phyloP scores from a whole-genome alignment of 148 eudicot species.

The Nepenthes gracilis region DNA sequence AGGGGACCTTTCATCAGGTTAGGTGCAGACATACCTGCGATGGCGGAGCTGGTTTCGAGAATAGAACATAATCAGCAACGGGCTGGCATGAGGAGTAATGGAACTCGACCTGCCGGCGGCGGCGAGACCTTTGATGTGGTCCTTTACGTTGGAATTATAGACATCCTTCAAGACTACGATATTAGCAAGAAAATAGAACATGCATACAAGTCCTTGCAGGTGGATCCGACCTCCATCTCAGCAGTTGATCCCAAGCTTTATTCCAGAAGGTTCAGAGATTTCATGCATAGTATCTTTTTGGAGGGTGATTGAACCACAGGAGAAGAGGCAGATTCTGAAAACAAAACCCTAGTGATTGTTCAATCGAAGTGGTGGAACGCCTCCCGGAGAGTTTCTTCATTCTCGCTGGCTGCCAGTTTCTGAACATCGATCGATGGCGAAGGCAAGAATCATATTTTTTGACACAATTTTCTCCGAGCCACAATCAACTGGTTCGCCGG shows the following conservation, averaged over 20 bases:
- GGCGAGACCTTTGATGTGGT: conserved; percentile 7
- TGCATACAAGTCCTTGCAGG: conserved; percentile 9
- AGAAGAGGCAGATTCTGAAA: background rate
- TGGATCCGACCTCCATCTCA: conserved; percentile 9
- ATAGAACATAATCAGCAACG: conserved; percentile 2
- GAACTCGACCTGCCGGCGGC: background rate
- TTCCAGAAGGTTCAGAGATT: conserved; percentile 7
- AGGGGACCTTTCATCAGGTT: conserved; percentile 8
- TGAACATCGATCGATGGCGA: too few relatives aligned
- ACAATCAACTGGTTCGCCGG: too few relatives aligned
- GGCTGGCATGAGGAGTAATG: conserved; percentile 2
- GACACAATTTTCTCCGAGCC: too few relatives aligned
- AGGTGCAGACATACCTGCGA: conserved; percentile 11
- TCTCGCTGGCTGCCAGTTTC: too few relatives aligned
- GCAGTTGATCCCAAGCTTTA: conserved; percentile 11
- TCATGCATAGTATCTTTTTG: background rate
- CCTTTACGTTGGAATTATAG: conserved; percentile 5
- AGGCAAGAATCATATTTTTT: too few relatives aligned
- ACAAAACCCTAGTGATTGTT: too few relatives aligned
- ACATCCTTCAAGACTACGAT: background rate
- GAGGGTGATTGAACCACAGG: background rate
- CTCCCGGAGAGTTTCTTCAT: too few relatives aligned
- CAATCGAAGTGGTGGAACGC: too few relatives aligned
- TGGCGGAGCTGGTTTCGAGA: conserved; percentile 6
- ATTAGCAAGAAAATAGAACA: conserved; percentile 9